These are phyloP conservation scores for Blastocystis sp. DNA, from an alignment of 352 stramenopile genomes.

Conservation along the genomic window DNA sequence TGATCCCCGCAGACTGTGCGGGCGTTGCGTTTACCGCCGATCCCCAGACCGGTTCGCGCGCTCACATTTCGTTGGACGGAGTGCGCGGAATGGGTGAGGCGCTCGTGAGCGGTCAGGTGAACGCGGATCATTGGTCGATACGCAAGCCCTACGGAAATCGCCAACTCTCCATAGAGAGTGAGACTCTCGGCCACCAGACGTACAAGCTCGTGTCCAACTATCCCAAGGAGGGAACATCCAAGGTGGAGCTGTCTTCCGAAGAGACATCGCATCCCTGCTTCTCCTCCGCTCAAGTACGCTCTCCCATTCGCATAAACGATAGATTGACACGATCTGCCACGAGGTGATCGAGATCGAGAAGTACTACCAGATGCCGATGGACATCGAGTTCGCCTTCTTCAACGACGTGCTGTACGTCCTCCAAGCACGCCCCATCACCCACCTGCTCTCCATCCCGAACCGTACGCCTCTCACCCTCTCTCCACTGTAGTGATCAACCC, in stretches of 20 bases:
- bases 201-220: conserved; percentile 65
- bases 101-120: conserved; percentile 57
- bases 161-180: conserved; percentile 3
- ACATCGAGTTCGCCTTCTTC: conserved; percentile 68
- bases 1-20: conserved; percentile 49
- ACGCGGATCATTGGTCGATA: conserved; percentile 67
- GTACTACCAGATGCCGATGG: conserved; percentile 73
- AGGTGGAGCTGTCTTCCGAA: conserved; percentile 3
- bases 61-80: conserved; percentile 63
- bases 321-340: conserved; percentile 42
- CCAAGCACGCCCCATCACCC: conserved; percentile 64
- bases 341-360: conserved; percentile 50
- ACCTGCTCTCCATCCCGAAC: conserved; percentile 40
- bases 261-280: background rate
- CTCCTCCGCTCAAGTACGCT: background rate
- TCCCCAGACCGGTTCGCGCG: conserved; percentile 65
- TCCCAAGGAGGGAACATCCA: conserved; percentile 28
- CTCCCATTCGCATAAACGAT: background rate
- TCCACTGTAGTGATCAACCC: conserved; percentile 45
- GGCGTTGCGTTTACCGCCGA: conserved; percentile 68
- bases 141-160: conserved; percentile 36
- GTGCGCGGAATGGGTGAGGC: conserved; percentile 59
- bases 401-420: conserved; percentile 29
- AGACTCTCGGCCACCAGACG: background rate
- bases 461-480: background rate